Conservation (phyloP, 2,329 filamentous ascomycete species). For the Exophiala oligosperma region DNA sequence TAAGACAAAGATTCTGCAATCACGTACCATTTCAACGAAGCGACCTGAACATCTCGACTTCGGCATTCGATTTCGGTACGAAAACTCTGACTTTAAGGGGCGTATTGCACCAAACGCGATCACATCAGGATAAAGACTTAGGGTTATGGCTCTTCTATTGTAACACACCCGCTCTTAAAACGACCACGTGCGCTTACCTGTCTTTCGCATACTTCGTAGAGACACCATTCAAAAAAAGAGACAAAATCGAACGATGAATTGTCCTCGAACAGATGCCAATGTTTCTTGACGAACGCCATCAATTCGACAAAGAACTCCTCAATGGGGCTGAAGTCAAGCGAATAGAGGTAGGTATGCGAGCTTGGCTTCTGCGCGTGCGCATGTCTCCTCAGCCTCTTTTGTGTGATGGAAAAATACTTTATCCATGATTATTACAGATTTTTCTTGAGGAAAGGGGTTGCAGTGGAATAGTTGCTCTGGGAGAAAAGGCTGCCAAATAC, state of each 20-base stretch:
- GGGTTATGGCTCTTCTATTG: not conserved
- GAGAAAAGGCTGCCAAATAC: too few species aligned
- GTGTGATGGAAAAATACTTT: conserved; percentile 34
- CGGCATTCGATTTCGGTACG: too few species aligned
- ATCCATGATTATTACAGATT: conserved; percentile 37
- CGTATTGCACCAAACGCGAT: too few species aligned
- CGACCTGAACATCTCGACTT: too few species aligned
- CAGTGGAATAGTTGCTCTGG: conserved; percentile 31
- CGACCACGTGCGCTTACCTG: conserved; percentile 2
- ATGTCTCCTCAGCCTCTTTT: conserved; percentile 34
- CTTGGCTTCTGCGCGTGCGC: conserved; percentile 34
- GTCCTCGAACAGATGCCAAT: conserved; percentile 30
- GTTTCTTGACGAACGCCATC: conserved; percentile 36
- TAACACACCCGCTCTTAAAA: conserved; percentile 5
- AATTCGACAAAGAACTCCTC: conserved; percentile 41
- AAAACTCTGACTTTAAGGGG: too few species aligned
- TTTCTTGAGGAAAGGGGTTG: conserved; percentile 28
- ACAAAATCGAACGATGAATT: conserved; percentile 28
- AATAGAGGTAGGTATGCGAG: conserved; percentile 39
- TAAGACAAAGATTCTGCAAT: too few species aligned
- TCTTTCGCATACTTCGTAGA: conserved; percentile 7
- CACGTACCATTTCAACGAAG: too few species aligned
- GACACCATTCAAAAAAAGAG: conserved; percentile 34
- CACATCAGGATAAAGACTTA: too few species aligned
- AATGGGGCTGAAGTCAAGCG: conserved; percentile 39